Evolutionary conservation across 2,329 filamentous ascomycete species (phyloP).

Genomic region (Coniochaeta sp.): DNA sequence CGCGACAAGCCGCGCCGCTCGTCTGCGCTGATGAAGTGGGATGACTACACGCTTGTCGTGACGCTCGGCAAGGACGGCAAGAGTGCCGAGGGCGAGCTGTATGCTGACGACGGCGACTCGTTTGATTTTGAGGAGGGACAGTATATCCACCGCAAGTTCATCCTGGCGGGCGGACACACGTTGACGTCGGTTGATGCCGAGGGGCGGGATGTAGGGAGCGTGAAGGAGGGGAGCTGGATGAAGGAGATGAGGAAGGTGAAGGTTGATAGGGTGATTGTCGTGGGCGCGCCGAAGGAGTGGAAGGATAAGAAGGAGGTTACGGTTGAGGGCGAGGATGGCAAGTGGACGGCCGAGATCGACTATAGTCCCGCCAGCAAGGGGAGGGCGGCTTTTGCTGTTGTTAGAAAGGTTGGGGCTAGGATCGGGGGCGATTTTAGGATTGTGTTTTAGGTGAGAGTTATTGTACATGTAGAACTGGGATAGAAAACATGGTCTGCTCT

Average conservation of each 20-base stretch:
- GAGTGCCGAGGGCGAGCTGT: constrained; percentile 67
- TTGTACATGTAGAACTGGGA: background rate
- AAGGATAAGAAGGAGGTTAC: constrained; percentile 51
- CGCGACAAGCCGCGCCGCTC: constrained; percentile 83
- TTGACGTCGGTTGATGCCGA: constrained; percentile 66
- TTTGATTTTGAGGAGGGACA: constrained; percentile 82
- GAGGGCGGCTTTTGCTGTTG: constrained; percentile 42
- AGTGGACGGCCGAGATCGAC: constrained; percentile 50
- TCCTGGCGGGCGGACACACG: constrained; percentile 47
- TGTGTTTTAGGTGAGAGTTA: background rate
- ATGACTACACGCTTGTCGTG: constrained; percentile 89
- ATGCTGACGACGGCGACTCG: constrained; percentile 88
- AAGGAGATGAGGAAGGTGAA: constrained; percentile 71
- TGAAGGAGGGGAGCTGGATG: constrained; percentile 65
- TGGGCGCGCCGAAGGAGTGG: constrained; percentile 73
- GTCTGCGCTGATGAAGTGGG: constrained; percentile 81
- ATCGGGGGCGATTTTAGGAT: constrained; percentile 48
- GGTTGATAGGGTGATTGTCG: constrained; percentile 77
- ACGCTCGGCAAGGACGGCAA: constrained; percentile 59
- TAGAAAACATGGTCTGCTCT: background rate
- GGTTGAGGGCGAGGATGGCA: constrained; percentile 45
- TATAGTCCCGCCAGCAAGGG: constrained; percentile 43
- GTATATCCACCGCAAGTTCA: constrained; percentile 80
- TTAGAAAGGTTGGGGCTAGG: constrained; percentile 42
- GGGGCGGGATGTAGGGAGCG: constrained; percentile 41